Percentiles rank a stretch among this genome's conserved stretches.
These are phyloP conservation scores for Metschnikowia henanensis DNA, from an alignment of 805 yeast genomes.

Conservation along the genomic window DNA sequence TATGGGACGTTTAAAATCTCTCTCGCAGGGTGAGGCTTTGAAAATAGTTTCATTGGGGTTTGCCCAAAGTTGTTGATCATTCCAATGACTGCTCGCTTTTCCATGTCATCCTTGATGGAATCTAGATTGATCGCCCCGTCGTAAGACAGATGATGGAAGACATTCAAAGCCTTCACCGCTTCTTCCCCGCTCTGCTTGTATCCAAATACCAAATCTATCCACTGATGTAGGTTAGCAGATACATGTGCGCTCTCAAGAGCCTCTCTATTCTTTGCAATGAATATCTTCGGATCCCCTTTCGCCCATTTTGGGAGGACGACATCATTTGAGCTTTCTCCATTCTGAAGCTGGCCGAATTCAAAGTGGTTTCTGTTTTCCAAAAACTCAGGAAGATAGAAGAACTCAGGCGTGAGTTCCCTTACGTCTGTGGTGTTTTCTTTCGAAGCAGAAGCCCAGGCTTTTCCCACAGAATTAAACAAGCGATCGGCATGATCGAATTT, in stretches of 20 bases:
- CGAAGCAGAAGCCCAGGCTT: conserved; percentile 82
- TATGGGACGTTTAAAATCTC: conserved; percentile 39
- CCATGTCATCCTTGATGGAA: conserved; percentile 67
- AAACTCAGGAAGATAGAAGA: conserved; percentile 80
- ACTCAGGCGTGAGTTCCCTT: conserved; percentile 84
- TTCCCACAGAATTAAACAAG: conserved; percentile 68
- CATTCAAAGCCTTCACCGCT: conserved; percentile 68
- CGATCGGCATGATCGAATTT: conserved; percentile 88
- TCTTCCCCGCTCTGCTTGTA: conserved; percentile 70
- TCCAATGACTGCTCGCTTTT: conserved; percentile 74
- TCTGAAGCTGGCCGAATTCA: conserved; percentile 71
- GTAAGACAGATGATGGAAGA: conserved; percentile 82
- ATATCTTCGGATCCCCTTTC: conserved; percentile 68
- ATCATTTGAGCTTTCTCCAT: conserved; percentile 55
- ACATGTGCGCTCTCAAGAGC: conserved; percentile 85
- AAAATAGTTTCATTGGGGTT: conserved; percentile 75
- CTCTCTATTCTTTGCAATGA: conserved; percentile 72
- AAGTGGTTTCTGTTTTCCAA: conserved; percentile 62
- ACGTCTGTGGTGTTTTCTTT: conserved; percentile 84
- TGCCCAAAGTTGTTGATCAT: conserved; percentile 92
- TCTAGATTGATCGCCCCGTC: conserved; percentile 83
- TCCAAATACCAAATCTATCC: conserved; percentile 90
- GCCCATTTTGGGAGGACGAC: conserved; percentile 87
- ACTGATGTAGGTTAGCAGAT: conserved; percentile 68
- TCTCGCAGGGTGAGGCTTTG: conserved; percentile 60